phyloP scores from a whole-genome alignment of 1,139 yeast species.

The Candida frijolesensis region DNA sequence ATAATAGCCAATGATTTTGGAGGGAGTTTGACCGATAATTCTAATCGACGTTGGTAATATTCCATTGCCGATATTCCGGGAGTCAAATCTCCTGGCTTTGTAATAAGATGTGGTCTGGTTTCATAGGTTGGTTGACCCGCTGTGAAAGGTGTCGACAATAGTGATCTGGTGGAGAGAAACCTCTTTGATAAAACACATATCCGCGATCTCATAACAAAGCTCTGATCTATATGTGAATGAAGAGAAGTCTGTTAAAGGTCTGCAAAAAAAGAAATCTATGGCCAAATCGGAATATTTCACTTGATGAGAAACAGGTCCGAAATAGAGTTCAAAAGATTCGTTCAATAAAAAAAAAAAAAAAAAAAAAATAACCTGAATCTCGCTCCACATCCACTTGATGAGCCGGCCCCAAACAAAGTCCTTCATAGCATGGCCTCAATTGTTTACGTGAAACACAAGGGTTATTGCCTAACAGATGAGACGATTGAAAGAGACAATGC shows the following conservation, averaged over 20 bases:
- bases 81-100: conserved; percentile 78
- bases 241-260: too few species aligned
- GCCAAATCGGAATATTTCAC: too few species aligned
- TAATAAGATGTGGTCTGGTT: conserved; percentile 73
- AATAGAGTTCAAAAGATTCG: neutral
- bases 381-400: too few species aligned
- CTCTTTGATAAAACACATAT: conserved; percentile 6
- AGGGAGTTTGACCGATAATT: conserved; percentile 60
- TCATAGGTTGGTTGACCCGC: conserved; percentile 89
- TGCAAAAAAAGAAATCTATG: neutral
- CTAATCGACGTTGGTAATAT: conserved; percentile 69
- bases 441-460: conserved; percentile 24
- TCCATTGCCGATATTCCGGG: conserved; percentile 87
- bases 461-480: conserved; percentile 21
- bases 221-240: too few species aligned
- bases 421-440: conserved; percentile 12
- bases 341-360: neutral
- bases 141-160: conserved; percentile 28
- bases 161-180: conserved; percentile 14
- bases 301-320: neutral
- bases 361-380: neutral
- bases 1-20: conserved; percentile 70
- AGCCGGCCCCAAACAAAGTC: neutral
- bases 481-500: conserved; percentile 2
- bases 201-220: neutral